Base-by-base conservation (phyloP, 495 filamentous ascomycete genomes). In the Penicillium pancosmium region DNA sequence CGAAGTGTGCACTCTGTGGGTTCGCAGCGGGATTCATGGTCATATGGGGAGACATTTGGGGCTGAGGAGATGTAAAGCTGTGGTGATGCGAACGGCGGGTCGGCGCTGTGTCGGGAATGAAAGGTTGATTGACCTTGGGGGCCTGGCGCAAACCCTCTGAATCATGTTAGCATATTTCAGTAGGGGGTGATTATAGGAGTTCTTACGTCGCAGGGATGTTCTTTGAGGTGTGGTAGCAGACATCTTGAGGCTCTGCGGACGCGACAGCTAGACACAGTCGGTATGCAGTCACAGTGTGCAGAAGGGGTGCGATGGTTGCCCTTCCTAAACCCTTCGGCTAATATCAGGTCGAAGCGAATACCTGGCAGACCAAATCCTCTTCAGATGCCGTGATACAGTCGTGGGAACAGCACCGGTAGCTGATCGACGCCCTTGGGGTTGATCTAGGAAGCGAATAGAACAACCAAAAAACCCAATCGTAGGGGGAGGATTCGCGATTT, bases 111-210 rank as follows among this genome's bases (percentile, higher is more conserved):
- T 78, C 75, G 3, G 78, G 78, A 50, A 78, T 73, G 52, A 80
- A 78, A n/a, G 76, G 76, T 56, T 80, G 76, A 52, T 80, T 77
- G 31, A 69, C 63, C 57, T 76, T 80, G 4, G 78, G 78, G 11
- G 76, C 76, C 63, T 78, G 75, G 59, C 78, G 78, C 60, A 80
- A 55, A 48, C 78, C 78, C 69, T 80, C 78, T 80, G 60, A 27
- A 18, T 47, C 27, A 10, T 8, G 51, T 58, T 69, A 48, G 76
- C 62, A 44, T 62, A 41, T 15, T 4, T 13, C 18, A n/a, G 4
- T 7, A 8, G 27, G n/a, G 16, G 36, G 9, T 13, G 36, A 7
- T 46, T 5, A 15, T 2, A 46, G 31, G 41, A 15, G 15, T 12
- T 23, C 68, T 55, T 68, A 70, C 68, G 68, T 53, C 68, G 65